These are phyloP conservation scores for Drosera spatulata DNA, from an alignment of 179 eudicot genomes.

Conservation along the genomic window DNA sequence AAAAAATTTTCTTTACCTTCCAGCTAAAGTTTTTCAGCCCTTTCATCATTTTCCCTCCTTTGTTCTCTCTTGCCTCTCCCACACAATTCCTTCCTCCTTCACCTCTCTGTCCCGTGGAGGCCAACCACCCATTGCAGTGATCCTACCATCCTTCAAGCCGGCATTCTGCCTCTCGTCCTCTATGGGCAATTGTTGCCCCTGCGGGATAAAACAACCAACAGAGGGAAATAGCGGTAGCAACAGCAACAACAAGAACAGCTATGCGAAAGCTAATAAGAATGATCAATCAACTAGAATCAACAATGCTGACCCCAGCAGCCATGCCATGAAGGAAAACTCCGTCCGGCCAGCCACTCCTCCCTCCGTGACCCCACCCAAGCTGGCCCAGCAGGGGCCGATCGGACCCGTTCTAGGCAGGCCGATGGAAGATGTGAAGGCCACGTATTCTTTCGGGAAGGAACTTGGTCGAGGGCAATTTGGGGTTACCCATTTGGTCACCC, in stretches of 20 bases:
- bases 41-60: slow-evolving; percentile 5
- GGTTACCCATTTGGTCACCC: slow-evolving; percentile 49
- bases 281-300: background rate
- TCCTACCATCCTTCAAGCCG: background rate
- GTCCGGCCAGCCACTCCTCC: slow-evolving; percentile 10
- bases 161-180: background rate
- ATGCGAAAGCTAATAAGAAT: too few species aligned
- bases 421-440: slow-evolving; percentile 48
- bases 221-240: slow-evolving; percentile 11
- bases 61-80: slow-evolving; percentile 5
- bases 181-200: slow-evolving; percentile 63
- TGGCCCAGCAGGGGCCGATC: slow-evolving; percentile 18
- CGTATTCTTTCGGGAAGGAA: slow-evolving; percentile 54
- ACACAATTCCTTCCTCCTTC: slow-evolving; percentile 1
- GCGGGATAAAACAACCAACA: slow-evolving; percentile 15
- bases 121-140: background rate
- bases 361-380: slow-evolving; percentile 16
- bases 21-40: slow-evolving; percentile 32
- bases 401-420: slow-evolving; percentile 57
- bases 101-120: background rate
- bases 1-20: background rate
- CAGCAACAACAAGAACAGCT: background rate
- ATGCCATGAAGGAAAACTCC: background rate
- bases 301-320: background rate
- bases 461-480: slow-evolving; percentile 70